Evolutionary conservation across 768 basidiomycete species (phyloP), one percentile per base, ranked within the genome.

Genomic region (Boletellus ananiceps): DNA sequence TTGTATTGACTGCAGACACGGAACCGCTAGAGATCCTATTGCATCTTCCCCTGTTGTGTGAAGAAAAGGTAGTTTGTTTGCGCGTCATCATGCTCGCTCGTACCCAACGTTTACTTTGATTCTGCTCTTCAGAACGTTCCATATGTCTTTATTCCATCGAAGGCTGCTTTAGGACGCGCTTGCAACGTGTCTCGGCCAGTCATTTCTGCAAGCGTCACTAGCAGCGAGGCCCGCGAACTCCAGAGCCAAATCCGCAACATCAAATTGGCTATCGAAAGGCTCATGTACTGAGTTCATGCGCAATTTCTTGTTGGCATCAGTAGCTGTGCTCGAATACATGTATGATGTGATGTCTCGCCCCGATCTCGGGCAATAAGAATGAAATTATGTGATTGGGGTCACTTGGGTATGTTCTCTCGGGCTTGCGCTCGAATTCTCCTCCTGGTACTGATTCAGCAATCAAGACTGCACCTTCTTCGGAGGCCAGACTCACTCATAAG

Each of bases 21-120:
- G 94, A 98, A 69, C 96, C 96, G 40, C 79, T 99, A 61, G 96
- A 98, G 69, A 99, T 99, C 69, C 74, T 99, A 47, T 81, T 99
- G 55, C 96, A 99, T 71, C 84, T 99, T 27, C 96, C 96, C 33
- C 78, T 99, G 52, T 78, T 99, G 23, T 99, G 96, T 65, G 96
- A 99, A 70, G 96, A 99, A 75, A 99, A 99, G 83, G 91, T 86
- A 46, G 4, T 8, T 72, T 56, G 34, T 21, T 38, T 4, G 42
- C 37, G 37, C 27, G 44, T 33, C 3, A 12, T 38, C 14, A 23
- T 19, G 3, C 13, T 15, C 31, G 31, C 29, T 25, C 19, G 13
- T 4, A 31, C n/a, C 9, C 37, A 44, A 46, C 43, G 19, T 50
- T 57, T 29, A 47, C 16, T 12, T 45, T 8, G 16, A 23, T 36